Conservation (phyloP, 2,329 filamentous ascomycete species). For the Diaporthe australafricana region DNA sequence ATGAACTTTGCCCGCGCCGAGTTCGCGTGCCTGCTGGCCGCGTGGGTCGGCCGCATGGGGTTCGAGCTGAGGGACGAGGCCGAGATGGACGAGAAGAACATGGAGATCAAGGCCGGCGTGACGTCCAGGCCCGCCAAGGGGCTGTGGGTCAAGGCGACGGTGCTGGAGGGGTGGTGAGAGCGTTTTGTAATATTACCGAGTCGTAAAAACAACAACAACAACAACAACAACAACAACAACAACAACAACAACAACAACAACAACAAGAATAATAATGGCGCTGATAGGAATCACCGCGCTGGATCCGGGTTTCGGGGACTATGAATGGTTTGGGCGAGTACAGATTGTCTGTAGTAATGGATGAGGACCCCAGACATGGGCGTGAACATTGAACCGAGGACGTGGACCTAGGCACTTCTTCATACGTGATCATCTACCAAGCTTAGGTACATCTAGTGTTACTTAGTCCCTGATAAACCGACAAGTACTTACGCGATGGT, state of each 20-base stretch:
- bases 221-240: too few species aligned
- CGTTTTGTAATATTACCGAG: too few species aligned
- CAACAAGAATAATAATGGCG: neutral
- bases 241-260: too few species aligned
- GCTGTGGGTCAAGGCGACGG: slow-evolving; percentile 74
- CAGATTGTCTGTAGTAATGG: neutral
- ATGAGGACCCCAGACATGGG: neutral
- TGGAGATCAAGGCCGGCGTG: slow-evolving; percentile 76
- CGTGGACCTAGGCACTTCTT: neutral
- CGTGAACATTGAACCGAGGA: too few species aligned
- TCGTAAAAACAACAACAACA: too few species aligned
- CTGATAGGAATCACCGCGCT: neutral
- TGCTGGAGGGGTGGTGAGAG: slow-evolving; percentile 74
- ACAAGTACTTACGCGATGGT: too few species aligned
- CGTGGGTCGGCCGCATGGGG: slow-evolving; percentile 80
- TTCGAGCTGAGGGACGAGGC: slow-evolving; percentile 68
- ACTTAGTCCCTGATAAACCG: neutral
- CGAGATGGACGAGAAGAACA: slow-evolving; percentile 73
- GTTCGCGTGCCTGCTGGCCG: slow-evolving; percentile 84
- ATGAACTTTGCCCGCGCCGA: slow-evolving; percentile 84
- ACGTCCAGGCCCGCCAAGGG: slow-evolving; percentile 81
- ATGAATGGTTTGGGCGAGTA: neutral
- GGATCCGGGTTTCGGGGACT: neutral
- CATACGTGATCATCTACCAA: neutral
- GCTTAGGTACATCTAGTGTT: too few species aligned